Evolutionary conservation across 2,329 filamentous ascomycete genomes (phyloP).

Genomic region (Aspergillus tubingensis): DNA sequence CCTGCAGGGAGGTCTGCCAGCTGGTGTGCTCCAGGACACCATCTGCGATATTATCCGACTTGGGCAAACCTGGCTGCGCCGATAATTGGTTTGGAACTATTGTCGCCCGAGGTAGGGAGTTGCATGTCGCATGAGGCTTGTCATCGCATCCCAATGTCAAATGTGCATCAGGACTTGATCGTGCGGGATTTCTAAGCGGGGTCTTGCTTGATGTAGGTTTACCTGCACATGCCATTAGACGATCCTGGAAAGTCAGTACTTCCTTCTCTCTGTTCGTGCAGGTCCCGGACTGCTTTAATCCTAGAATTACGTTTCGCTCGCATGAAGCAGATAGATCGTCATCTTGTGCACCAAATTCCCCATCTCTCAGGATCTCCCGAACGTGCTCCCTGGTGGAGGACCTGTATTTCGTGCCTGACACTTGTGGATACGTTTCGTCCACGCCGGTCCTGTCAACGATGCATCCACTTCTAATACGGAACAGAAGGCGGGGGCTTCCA

Average conservation of each 20-base stretch:
- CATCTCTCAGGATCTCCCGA: neutral
- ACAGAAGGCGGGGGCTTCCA: conserved; percentile 37
- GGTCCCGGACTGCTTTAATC: neutral
- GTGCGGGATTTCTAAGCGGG: neutral
- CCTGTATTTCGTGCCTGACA: neutral
- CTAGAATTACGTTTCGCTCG: neutral
- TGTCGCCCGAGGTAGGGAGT: neutral
- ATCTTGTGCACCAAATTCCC: neutral
- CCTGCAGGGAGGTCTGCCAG: conserved; percentile 12
- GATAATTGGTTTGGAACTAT: neutral
- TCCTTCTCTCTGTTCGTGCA: neutral
- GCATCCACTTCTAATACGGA: neutral
- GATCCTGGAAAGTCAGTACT: neutral
- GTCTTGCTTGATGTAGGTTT: neutral
- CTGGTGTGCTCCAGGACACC: neutral
- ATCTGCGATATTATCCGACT: neutral
- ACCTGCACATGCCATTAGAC: neutral
- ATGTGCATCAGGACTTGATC: neutral
- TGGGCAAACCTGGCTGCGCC: neutral
- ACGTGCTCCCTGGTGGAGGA: no score
- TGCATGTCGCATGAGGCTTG: neutral
- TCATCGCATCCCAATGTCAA: neutral
- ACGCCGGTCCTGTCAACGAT: neutral
- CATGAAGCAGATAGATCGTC: neutral
- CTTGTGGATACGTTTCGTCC: neutral